Conservation (phyloP, 129 eudicot genomes). For the Erigeron canadensis region DNA sequence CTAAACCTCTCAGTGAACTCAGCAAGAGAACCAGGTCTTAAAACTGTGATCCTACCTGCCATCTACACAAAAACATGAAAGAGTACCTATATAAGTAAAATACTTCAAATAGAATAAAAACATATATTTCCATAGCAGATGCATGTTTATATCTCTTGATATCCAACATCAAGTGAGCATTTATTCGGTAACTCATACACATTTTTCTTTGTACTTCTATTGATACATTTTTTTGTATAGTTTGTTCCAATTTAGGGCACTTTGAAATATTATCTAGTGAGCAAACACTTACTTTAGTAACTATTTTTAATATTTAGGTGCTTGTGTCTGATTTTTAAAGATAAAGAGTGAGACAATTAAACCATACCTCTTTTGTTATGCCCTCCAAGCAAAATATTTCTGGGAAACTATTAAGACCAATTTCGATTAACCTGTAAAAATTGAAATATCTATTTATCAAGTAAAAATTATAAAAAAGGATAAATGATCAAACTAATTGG, state of each 20-base stretch:
- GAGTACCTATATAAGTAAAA: background rate
- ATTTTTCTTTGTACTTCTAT: background rate
- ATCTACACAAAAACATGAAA: slow-evolving; percentile 46
- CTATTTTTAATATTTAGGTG: background rate
- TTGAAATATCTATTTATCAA: background rate
- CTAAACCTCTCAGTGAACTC: slow-evolving; percentile 80
- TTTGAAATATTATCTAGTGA: background rate
- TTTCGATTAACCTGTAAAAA: background rate
- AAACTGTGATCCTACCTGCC: slow-evolving; percentile 85
- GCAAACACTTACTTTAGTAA: background rate
- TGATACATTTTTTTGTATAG: background rate
- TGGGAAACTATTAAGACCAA: slow-evolving; percentile 54
- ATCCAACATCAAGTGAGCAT: background rate
- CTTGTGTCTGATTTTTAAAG: background rate
- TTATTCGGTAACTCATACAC: background rate
- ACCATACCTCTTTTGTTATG: slow-evolving; percentile 67
- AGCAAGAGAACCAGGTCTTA: slow-evolving; percentile 66
- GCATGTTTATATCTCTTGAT: slow-evolving; percentile 1
- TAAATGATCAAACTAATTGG: background rate
- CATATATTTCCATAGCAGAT: background rate
- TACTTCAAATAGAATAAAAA: background rate
- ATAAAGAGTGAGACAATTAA: background rate
- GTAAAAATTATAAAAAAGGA: background rate
- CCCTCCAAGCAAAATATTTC: slow-evolving; percentile 69
- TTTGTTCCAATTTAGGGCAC: background rate